Evolutionary conservation across 192 early-diverging fungal species (phyloP).

Genomic region (Kickxella alabastrina): DNA sequence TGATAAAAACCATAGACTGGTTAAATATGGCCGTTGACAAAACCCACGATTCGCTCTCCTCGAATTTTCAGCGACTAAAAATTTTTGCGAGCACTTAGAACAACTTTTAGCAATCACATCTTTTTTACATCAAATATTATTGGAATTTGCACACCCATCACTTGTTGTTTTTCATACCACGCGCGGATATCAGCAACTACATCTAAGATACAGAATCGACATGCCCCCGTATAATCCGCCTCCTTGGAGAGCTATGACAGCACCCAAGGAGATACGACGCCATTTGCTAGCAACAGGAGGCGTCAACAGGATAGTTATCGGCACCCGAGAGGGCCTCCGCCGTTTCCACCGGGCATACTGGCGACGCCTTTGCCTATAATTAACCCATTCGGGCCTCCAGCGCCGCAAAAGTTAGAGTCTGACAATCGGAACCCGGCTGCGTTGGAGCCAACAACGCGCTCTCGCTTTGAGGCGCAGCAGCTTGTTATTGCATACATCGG

Average conservation of each 20-base stretch:
- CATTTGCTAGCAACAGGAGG: background rate
- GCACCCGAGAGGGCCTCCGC: background rate
- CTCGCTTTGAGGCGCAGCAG: background rate
- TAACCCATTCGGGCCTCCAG: constrained; percentile 27
- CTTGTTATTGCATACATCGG: constrained; percentile 25
- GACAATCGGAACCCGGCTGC: background rate
- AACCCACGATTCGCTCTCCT: too few species aligned
- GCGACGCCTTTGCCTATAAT: constrained; percentile 10
- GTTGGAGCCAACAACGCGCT: background rate
- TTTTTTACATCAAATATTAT: too few species aligned
- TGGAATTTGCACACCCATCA: too few species aligned
- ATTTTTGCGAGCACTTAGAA: too few species aligned
- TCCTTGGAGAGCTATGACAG: constrained; percentile 19
- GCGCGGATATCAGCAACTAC: too few species aligned
- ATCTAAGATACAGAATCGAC: too few species aligned
- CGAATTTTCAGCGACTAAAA: too few species aligned
- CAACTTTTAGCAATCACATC: too few species aligned
- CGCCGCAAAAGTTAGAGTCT: background rate
- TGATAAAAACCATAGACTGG: too few species aligned
- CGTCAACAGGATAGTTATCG: background rate
- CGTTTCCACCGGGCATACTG: constrained; percentile 1
- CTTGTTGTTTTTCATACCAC: too few species aligned
- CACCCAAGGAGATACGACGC: background rate
- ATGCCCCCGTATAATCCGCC: constrained; percentile 44
- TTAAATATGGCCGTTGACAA: too few species aligned